Evolutionary conservation across 2,329 filamentous ascomycete genomes (phyloP), one percentile per base, ranked within the genome.

Genomic region (Rosellinia necatrix): DNA sequence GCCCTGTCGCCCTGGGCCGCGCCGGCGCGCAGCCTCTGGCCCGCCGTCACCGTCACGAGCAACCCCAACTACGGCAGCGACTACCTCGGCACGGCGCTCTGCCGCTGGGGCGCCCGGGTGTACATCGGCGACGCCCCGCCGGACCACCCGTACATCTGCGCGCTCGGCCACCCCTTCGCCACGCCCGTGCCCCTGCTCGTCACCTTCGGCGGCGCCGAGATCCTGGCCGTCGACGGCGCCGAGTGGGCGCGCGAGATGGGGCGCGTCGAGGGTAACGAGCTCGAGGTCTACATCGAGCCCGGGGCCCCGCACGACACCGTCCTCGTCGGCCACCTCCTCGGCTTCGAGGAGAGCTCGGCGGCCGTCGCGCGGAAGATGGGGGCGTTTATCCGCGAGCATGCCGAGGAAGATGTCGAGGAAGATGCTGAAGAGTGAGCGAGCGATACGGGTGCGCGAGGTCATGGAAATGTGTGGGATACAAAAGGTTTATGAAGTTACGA

Each of bases 221-320:
- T 75, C 2, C 65, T 76, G 35, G 69, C 70, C 60, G 56, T 70
- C 9, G 72, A 74, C 6, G 68, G 68, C 7, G 79, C 81, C 24
- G 84, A 80, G 68, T 90, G 87, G 87, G 81, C 88, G 40, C 83
- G 59, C 17, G 64, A 67, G 53, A 70, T 69, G 68, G n/a, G 34
- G 4, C 22, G 41, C 1, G 54, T 64, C 2, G 32, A 58, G 37
- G 59, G 62, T 4, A 69, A 68, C 32, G 37, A 40, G 9, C 19
- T 80, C 1, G 70, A 71, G 48, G 55, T 77, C 10, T 70, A 76
- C 59, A 66, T 76, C 3, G 75, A 76, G 61, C 60, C 72, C 43
- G 57, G 66, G 8, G 75, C 71, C 3, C 72, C 73, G 17, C 79
- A 82, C 62, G 80, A 81, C 65, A 74, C 80, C 6, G 55, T 79